Conservation (phyloP, 1,284 basidiomycete genomes). For the Trichosporon ovoides region DNA sequence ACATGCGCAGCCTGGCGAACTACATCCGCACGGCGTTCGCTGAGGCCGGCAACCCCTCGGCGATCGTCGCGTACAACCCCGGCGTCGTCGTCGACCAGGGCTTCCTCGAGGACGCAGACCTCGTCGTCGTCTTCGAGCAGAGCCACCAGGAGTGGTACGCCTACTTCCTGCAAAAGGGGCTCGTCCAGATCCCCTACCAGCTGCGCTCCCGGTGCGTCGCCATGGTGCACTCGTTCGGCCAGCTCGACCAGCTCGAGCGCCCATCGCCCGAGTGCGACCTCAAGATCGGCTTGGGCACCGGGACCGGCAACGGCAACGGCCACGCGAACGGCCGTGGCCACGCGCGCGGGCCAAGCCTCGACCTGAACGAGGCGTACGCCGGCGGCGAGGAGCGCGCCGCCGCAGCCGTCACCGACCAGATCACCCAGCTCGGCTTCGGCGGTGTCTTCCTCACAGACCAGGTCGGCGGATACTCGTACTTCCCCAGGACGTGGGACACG, state of each 20-base stretch:
- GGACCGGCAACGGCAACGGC: not conserved
- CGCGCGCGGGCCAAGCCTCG: not conserved
- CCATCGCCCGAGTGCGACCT: not conserved
- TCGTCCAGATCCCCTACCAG: slow-evolving; percentile 1
- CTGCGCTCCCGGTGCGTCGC: slow-evolving; percentile 7
- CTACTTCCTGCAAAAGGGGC: slow-evolving; percentile 6
- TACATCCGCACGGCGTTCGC: slow-evolving; percentile 5
- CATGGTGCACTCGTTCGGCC: slow-evolving; percentile 12
- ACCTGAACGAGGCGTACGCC: not conserved
- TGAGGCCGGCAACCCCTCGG: not conserved
- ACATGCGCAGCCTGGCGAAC: slow-evolving; percentile 3
- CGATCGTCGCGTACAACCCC: slow-evolving; percentile 11
- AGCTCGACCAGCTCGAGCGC: not conserved
- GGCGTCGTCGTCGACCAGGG: slow-evolving; percentile 8
- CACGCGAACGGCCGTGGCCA: not conserved
- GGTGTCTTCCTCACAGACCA: slow-evolving; percentile 10
- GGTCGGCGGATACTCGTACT: slow-evolving; percentile 8
- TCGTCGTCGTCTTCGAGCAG: slow-evolving; percentile 13
- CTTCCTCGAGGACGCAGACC: slow-evolving; percentile 8
- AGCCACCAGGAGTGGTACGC: not conserved
- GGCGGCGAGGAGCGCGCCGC: not conserved
- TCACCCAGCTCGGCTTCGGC: slow-evolving; percentile 6
- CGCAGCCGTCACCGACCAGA: not conserved
- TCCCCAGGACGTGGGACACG: slow-evolving; percentile 2
- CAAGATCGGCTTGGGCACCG: not conserved